phyloP scores from a whole-genome alignment of 768 basidiomycete genomes.

The Saitozyma sp. region DNA sequence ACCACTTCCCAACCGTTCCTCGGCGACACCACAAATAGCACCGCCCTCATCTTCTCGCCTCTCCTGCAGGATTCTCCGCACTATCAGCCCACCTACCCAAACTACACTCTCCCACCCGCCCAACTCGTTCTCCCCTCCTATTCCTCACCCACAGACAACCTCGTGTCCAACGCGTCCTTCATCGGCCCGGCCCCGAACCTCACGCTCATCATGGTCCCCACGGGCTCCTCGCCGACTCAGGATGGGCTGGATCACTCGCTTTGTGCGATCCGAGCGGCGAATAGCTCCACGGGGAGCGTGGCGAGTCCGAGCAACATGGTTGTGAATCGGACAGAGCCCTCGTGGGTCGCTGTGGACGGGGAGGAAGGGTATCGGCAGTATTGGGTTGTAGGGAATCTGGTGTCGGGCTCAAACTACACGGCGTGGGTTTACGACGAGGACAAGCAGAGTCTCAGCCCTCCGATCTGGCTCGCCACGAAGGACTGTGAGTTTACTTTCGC shows the following conservation, averaged over 20 bases:
- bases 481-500: constrained; percentile 32
- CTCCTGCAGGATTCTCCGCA: constrained; percentile 24
- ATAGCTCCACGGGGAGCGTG: constrained; percentile 24
- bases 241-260: constrained; percentile 35
- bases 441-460: constrained; percentile 24
- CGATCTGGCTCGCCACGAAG: constrained; percentile 50
- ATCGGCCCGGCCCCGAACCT: constrained; percentile 23
- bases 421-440: constrained; percentile 39
- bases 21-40: constrained; percentile 48
- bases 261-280: constrained; percentile 28
- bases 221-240: constrained; percentile 29
- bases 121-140: constrained; percentile 18
- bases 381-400: constrained; percentile 34
- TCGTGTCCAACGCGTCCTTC: background rate
- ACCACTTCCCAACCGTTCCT: constrained; percentile 28
- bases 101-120: constrained; percentile 49
- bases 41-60: constrained; percentile 47
- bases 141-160: background rate
- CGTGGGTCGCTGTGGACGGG: constrained; percentile 28
- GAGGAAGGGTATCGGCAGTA: constrained; percentile 40
- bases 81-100: constrained; percentile 47
- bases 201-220: constrained; percentile 45
- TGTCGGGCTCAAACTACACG: constrained; percentile 44
- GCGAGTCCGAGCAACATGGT: constrained; percentile 17
- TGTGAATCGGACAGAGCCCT: constrained; percentile 13